Percentiles rank a stretch among this genome's conserved stretches.
phyloP scores from a whole-genome alignment of 495 filamentous ascomycete genomes.

The Aspergillus nidulans region DNA sequence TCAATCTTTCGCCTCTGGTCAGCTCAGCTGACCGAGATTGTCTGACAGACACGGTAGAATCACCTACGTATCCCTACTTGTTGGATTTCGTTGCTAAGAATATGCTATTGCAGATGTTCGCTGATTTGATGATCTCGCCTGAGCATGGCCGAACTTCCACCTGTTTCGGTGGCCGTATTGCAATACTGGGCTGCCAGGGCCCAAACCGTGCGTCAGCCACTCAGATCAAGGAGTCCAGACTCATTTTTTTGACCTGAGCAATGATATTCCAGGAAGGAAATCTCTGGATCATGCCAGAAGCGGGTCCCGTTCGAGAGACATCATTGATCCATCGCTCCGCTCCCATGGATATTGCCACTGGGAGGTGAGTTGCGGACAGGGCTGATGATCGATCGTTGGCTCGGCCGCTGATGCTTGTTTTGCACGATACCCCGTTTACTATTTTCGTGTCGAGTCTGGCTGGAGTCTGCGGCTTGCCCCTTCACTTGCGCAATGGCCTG shows the following conservation, averaged over 20 bases:
- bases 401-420: slow-evolving; percentile 3
- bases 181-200: not conserved
- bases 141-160: not conserved
- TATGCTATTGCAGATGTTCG: not conserved
- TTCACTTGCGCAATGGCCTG: slow-evolving; percentile 12
- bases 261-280: not conserved
- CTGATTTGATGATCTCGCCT: not conserved
- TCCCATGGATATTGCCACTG: slow-evolving; percentile 18
- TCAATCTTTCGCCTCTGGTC: not conserved
- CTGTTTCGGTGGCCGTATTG: not conserved
- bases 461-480: slow-evolving; percentile 5
- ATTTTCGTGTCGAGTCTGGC: slow-evolving; percentile 15
- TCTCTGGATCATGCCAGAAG: slow-evolving; percentile 7
- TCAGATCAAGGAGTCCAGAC: slow-evolving; percentile 5
- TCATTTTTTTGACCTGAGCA: not conserved
- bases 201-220: slow-evolving; percentile 1
- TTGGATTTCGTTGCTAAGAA: not conserved
- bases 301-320: slow-evolving; percentile 3
- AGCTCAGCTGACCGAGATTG: not conserved
- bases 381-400: slow-evolving; percentile 8
- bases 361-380: slow-evolving; percentile 15
- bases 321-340: slow-evolving; percentile 4
- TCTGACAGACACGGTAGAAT: not conserved
- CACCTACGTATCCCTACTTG: not conserved
- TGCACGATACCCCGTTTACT: slow-evolving; percentile 1